phyloP scores from a whole-genome alignment of 805 yeast species.

The Candida arabinofermentans region DNA sequence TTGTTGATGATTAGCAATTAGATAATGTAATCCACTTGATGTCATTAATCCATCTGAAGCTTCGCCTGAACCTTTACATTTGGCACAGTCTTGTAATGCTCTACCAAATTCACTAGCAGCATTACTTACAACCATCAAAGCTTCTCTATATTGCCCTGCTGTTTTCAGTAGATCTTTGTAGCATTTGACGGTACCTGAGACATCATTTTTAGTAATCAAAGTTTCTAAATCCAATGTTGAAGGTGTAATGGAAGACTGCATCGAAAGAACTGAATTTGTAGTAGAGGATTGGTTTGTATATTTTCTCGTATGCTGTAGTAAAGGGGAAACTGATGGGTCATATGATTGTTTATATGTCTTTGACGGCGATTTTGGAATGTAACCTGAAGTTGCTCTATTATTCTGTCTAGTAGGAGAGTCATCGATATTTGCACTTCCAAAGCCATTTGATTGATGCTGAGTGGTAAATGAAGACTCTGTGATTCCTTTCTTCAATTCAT shows the following conservation, averaged over 20 bases:
- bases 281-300: slow-evolving; percentile 11
- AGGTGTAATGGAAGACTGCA: slow-evolving; percentile 45
- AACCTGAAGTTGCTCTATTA: not conserved
- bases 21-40: slow-evolving; percentile 73
- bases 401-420: not conserved
- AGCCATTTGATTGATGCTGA: too few species aligned
- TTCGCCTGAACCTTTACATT: slow-evolving; percentile 56
- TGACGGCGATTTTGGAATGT: not conserved
- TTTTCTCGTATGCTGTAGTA: slow-evolving; percentile 6
- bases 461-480: not conserved
- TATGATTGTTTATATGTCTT: not conserved
- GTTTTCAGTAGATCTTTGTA: slow-evolving; percentile 46
- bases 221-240: slow-evolving; percentile 58
- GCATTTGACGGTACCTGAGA: slow-evolving; percentile 43
- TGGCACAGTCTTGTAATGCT: slow-evolving; percentile 62
- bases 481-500: not conserved
- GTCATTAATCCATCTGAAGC: slow-evolving; percentile 61
- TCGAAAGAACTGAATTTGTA: slow-evolving; percentile 30
- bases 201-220: slow-evolving; percentile 57
- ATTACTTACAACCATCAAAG: slow-evolving; percentile 44
- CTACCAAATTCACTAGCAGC: slow-evolving; percentile 71
- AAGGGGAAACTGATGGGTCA: not conserved
- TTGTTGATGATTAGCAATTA: slow-evolving; percentile 74
- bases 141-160: slow-evolving; percentile 42
- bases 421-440: not conserved